Percentiles rank a stretch among this genome's conserved stretches.
These are phyloP conservation scores for Yamadazyma philogaea DNA, from an alignment of 805 yeast species.

Conservation along the genomic window DNA sequence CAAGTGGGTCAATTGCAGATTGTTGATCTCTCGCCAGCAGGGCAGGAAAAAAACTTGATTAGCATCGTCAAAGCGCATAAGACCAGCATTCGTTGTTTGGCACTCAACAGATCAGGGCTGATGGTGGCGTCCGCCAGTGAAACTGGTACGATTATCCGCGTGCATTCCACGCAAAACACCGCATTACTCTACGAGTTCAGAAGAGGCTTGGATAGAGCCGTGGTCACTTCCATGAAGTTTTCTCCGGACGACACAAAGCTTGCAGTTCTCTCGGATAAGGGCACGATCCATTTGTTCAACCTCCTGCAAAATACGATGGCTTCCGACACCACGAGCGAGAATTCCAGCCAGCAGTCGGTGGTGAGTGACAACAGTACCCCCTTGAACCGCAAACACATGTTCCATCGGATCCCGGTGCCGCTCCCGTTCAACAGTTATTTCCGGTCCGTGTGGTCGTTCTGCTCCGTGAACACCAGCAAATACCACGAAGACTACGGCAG, in stretches of 20 bases:
- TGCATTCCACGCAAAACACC: slow-evolving; percentile 68
- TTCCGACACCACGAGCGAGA: slow-evolving; percentile 10
- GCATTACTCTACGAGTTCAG: slow-evolving; percentile 78
- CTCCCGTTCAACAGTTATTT: slow-evolving; percentile 65
- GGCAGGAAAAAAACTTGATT: slow-evolving; percentile 60
- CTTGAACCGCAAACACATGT: slow-evolving; percentile 58
- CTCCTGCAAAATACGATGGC: slow-evolving; percentile 20
- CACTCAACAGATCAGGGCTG: slow-evolving; percentile 60
- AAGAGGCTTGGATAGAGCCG: slow-evolving; percentile 85
- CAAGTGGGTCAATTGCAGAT: slow-evolving; percentile 75
- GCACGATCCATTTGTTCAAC: slow-evolving; percentile 82
- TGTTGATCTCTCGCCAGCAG: slow-evolving; percentile 66
- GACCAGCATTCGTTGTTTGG: slow-evolving; percentile 57
- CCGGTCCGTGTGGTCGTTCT: slow-evolving; percentile 84
- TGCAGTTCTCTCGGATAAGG: slow-evolving; percentile 86
- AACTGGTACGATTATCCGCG: slow-evolving; percentile 75
- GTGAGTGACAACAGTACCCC: slow-evolving; percentile 16
- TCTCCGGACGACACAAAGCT: slow-evolving; percentile 71
- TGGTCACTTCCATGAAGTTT: slow-evolving; percentile 77
- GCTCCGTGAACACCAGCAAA: slow-evolving; percentile 57
- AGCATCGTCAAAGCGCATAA: slow-evolving; percentile 78
- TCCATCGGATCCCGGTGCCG: slow-evolving; percentile 59
- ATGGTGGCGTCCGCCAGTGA: slow-evolving; percentile 79
- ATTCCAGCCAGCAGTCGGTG: slow-evolving; percentile 8
- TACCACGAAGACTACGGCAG: slow-evolving; percentile 26